A percentile compares a stretch with the other conserved stretches of the same genome.
Evolutionary conservation across 148 eudicot species (phyloP).

Genomic region (Chenopodium suecicum): DNA sequence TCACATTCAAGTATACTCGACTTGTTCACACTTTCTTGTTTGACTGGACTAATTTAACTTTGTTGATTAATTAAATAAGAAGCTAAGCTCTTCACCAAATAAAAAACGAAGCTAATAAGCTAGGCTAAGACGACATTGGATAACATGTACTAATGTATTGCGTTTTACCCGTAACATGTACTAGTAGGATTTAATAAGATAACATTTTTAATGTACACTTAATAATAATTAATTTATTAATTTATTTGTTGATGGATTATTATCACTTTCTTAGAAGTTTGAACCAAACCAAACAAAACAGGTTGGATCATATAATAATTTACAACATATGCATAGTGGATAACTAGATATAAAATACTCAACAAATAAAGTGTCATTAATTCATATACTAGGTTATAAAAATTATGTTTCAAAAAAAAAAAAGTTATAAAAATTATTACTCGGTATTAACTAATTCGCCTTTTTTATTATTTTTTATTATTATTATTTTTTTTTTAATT

Average conservation of each 20-base stretch:
- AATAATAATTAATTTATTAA: too few relatives aligned
- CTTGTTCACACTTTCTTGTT: neutral
- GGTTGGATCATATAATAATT: neutral
- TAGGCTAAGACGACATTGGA: too few relatives aligned
- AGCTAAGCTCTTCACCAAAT: too few relatives aligned
- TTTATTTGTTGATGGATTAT: neutral
- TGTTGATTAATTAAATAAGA: too few relatives aligned
- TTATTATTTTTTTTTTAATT: too few relatives aligned
- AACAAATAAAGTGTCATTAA: neutral
- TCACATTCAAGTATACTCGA: neutral
- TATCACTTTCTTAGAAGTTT: neutral
- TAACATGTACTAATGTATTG: too few relatives aligned
- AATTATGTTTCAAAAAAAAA: too few relatives aligned
- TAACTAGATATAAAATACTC: neutral
- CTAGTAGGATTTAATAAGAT: neutral
- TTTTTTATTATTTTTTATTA: too few relatives aligned
- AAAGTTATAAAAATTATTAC: too few relatives aligned
- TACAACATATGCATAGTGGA: neutral
- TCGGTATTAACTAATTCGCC: too few relatives aligned
- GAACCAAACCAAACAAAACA: neutral
- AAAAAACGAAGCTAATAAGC: too few relatives aligned
- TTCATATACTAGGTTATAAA: neutral
- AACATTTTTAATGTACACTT: slow-evolving; percentile 18
- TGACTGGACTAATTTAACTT: neutral
- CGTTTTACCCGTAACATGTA: neutral